phyloP scores from a whole-genome alignment of 2,329 filamentous ascomycete species.

The Aspergillus aculeatus region DNA sequence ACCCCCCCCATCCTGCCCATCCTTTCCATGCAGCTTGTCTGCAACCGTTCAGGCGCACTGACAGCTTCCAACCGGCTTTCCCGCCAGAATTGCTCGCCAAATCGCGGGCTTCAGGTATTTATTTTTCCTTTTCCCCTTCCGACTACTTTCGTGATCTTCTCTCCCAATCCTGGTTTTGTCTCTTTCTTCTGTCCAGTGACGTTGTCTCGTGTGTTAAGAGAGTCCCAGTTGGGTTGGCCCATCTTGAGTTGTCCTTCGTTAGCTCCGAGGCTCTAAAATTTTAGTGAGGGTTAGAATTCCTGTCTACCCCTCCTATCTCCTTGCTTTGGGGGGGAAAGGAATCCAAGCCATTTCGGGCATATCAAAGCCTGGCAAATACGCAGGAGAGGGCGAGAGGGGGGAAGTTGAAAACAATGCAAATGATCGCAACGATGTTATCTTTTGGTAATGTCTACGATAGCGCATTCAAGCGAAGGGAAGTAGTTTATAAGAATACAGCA shows the following conservation, averaged over 20 bases:
- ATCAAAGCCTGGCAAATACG: not conserved
- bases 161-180: not conserved
- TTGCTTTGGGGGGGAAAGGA: slow-evolving; percentile 3
- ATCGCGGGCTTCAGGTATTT: not conserved
- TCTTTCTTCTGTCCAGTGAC: not conserved
- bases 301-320: slow-evolving; percentile 10
- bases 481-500: not conserved
- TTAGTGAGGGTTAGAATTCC: slow-evolving; percentile 9
- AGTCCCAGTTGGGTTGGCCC: not conserved
- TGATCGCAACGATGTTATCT: not conserved
- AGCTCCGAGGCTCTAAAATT: slow-evolving; percentile 5
- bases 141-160: not conserved
- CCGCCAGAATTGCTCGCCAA: slow-evolving; percentile 4
- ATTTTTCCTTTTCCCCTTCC: not conserved
- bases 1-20: slow-evolving; percentile 18
- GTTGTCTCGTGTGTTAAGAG: not conserved
- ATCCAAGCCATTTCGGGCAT: not conserved
- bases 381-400: not conserved
- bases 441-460: not conserved
- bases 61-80: slow-evolving; percentile 12
- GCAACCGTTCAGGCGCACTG: slow-evolving; percentile 18
- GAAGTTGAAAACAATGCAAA: not conserved
- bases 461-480: not conserved
- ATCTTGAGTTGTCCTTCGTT: slow-evolving; percentile 2
- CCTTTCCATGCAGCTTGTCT: slow-evolving; percentile 15